Percentiles rank a stretch among this genome's conserved stretches.
These are phyloP conservation scores for Aspergillus bridgeri DNA, from an alignment of 495 filamentous ascomycete genomes.

Conservation along the genomic window DNA sequence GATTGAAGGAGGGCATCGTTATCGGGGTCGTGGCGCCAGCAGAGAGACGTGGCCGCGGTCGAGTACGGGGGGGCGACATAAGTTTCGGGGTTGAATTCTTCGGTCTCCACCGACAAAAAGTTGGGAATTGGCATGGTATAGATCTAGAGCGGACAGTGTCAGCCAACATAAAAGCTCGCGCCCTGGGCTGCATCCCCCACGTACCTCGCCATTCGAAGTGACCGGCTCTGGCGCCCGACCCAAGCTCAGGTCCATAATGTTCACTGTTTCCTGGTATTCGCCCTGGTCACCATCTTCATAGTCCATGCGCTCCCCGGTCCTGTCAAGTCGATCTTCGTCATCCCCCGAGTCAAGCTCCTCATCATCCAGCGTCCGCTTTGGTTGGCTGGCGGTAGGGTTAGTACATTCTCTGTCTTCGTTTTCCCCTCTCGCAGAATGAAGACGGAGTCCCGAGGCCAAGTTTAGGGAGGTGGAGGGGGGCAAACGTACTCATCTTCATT, in stretches of 20 bases:
- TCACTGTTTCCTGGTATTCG: constrained; percentile 49
- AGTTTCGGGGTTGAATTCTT: constrained; percentile 66
- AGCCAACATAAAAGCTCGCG: background rate
- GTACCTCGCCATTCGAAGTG: constrained; percentile 63
- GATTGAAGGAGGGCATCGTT: constrained; percentile 60
- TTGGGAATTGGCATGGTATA: constrained; percentile 75
- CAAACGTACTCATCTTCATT: constrained; percentile 33
- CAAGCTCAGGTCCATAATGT: constrained; percentile 57
- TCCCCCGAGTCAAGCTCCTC: constrained; percentile 79
- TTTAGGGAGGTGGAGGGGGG: too few relatives aligned
- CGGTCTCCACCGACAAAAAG: constrained; percentile 73
- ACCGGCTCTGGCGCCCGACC: constrained; percentile 66
- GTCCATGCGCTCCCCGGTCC: constrained; percentile 44
- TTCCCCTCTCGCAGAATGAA: constrained; percentile 17
- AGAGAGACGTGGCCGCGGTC: constrained; percentile 63
- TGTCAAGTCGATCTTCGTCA: constrained; percentile 58
- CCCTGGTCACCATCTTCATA: constrained; percentile 42
- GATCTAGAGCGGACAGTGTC: constrained; percentile 47
- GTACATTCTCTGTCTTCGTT: constrained; percentile 5
- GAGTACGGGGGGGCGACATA: constrained; percentile 68
- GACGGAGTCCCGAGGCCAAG: too few relatives aligned
- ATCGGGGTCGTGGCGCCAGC: constrained; percentile 66
- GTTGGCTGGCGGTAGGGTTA: constrained; percentile 35
- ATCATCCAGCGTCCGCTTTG: constrained; percentile 61
- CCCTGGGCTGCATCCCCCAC: background rate